phyloP scores from a whole-genome alignment of 148 eudicot species.

The Fagopyrum tataricum region DNA sequence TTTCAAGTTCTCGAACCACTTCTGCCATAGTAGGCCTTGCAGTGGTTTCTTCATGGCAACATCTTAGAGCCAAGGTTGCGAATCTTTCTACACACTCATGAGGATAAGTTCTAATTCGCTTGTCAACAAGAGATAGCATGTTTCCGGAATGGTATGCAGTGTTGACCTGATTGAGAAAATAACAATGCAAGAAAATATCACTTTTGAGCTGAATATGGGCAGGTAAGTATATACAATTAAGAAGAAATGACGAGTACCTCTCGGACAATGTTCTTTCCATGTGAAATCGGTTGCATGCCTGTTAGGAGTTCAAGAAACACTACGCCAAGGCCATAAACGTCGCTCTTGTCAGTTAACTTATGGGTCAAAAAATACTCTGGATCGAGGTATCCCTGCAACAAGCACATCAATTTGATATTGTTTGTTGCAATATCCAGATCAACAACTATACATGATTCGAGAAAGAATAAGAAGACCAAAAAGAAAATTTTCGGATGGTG shows the following conservation, averaged over 20 bases:
- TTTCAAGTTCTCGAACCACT: conserved; percentile 72
- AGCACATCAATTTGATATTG: background rate
- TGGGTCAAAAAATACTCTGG: conserved; percentile 83
- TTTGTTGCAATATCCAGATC: background rate
- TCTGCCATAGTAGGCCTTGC: conserved; percentile 65
- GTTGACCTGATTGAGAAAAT: conserved; percentile 32
- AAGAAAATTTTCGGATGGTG: too few relatives aligned
- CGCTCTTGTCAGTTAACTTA: conserved; percentile 78
- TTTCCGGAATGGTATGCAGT: conserved; percentile 42
- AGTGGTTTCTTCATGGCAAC: conserved; percentile 52
- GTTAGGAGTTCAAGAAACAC: conserved; percentile 81
- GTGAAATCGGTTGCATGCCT: conserved; percentile 62
- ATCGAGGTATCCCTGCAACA: conserved; percentile 77
- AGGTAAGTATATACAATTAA: background rate
- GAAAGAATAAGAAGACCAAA: too few relatives aligned
- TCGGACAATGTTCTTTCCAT: conserved; percentile 76
- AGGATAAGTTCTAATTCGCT: conserved; percentile 57
- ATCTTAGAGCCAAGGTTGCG: conserved; percentile 44
- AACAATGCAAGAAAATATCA: background rate
- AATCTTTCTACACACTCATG: conserved; percentile 56
- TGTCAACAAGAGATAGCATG: conserved; percentile 44
- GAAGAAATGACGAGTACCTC: conserved; percentile 40
- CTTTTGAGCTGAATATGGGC: background rate
- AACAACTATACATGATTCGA: too few relatives aligned
- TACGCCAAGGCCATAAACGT: conserved; percentile 79